Evolutionary conservation across 768 basidiomycete genomes (phyloP).

Genomic region (Hygrocybe coccinea): DNA sequence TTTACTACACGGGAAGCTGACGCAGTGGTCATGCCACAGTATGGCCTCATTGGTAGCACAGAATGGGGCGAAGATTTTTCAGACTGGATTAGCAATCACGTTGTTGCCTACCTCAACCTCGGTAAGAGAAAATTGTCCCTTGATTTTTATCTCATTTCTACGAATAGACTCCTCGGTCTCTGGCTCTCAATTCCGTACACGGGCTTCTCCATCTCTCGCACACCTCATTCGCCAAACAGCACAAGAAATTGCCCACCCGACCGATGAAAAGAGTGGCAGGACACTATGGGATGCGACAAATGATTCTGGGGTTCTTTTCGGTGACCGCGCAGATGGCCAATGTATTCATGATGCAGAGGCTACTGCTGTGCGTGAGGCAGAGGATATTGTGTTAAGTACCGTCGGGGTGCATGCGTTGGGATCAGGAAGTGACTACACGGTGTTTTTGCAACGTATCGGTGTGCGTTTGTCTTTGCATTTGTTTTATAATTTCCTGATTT

Average conservation of each 20-base stretch:
- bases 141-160: constrained; percentile 3
- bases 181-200: constrained; percentile 53
- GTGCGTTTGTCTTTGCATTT: constrained; percentile 21
- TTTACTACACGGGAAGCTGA: constrained; percentile 9
- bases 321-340: too few species aligned
- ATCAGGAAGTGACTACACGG: constrained; percentile 87
- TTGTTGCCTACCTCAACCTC: constrained; percentile 84
- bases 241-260: constrained; percentile 69
- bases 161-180: constrained; percentile 53
- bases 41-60: constrained; percentile 77
- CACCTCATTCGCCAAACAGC: constrained; percentile 68
- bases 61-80: constrained; percentile 94
- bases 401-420: constrained; percentile 61
- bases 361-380: constrained; percentile 4
- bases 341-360: not conserved
- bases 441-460: constrained; percentile 78
- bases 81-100: constrained; percentile 72
- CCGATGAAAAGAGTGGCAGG: constrained; percentile 40
- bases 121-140: constrained; percentile 29
- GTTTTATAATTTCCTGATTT: constrained; percentile 7
- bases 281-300: constrained; percentile 75
- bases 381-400: constrained; percentile 30
- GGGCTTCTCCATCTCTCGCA: constrained; percentile 77
- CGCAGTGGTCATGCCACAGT: constrained; percentile 24
- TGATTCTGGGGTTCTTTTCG: constrained; percentile 51